Conservation (phyloP, 176 grass and related monocot genomes). For the Oryza glumipatula region DNA sequence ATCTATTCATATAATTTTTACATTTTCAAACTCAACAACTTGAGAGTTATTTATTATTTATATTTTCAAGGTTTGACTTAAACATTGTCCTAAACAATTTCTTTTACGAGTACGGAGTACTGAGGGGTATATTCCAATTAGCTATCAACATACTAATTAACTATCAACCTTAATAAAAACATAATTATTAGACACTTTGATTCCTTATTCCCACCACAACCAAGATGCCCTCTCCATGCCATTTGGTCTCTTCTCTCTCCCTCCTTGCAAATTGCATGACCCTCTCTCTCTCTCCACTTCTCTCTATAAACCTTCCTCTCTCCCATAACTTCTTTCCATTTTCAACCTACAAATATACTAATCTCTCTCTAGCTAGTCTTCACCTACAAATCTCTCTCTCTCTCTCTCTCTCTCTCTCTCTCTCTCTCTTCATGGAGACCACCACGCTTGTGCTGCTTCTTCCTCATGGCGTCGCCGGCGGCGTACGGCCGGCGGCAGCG, state of each 20-base stretch:
- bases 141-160: background rate
- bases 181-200: constrained; percentile 37
- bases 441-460: constrained; percentile 39
- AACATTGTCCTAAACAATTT: too few species aligned
- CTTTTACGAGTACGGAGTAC: too few species aligned
- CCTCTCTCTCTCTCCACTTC: background rate
- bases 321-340: background rate
- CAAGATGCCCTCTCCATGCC: constrained; percentile 38
- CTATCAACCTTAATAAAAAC: background rate
- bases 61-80: too few species aligned
- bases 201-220: constrained; percentile 46
- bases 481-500: background rate
- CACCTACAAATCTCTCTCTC: too few species aligned
- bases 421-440: constrained; percentile 30
- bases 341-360: background rate
- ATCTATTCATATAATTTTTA: too few species aligned
- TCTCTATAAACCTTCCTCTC: background rate
- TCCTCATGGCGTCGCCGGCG: constrained; percentile 25
- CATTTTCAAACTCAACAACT: too few species aligned
- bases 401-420: too few species aligned
- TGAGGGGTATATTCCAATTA: background rate
- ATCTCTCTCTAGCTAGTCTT: background rate
- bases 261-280: background rate
- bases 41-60: too few species aligned
- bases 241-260: constrained; percentile 40